These are phyloP conservation scores for Trichosanthes cucumerina DNA, from an alignment of 306 rosid genomes.

Conservation along the genomic window DNA sequence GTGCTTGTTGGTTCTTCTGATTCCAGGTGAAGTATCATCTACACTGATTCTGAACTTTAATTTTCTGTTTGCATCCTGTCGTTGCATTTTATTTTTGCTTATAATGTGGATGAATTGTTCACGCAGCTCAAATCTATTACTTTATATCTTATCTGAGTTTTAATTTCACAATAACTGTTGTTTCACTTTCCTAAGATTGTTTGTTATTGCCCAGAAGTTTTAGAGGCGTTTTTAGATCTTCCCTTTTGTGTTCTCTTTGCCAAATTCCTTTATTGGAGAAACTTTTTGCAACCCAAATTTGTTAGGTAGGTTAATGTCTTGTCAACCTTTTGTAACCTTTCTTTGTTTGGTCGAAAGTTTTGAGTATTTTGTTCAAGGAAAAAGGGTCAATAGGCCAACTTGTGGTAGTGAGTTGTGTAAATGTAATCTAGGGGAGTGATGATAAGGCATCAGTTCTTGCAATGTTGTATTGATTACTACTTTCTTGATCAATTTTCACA, in stretches of 20 bases:
- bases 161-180: not conserved
- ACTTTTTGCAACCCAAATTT: not conserved
- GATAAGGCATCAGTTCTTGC: not conserved
- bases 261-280: not conserved
- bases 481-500: not conserved
- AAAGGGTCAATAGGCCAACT: not conserved
- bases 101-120: not conserved
- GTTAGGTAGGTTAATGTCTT: not conserved
- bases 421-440: not conserved
- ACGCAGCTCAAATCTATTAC: not conserved
- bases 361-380: not conserved
- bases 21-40: conserved; percentile 1
- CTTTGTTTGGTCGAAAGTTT: not conserved
- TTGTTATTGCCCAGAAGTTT: not conserved
- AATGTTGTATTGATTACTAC: not conserved
- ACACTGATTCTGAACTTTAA: not conserved
- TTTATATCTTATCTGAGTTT: not conserved
- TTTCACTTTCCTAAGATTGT: not conserved
- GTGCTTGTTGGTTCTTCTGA: not conserved
- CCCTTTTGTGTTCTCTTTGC: not conserved
- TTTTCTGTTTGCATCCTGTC: not conserved
- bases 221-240: not conserved
- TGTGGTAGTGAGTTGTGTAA: not conserved
- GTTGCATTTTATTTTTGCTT: not conserved
- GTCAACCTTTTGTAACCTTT: not conserved